Base-by-base conservation (phyloP, 441 rosid genomes). In the Lepidium campestre region DNA sequence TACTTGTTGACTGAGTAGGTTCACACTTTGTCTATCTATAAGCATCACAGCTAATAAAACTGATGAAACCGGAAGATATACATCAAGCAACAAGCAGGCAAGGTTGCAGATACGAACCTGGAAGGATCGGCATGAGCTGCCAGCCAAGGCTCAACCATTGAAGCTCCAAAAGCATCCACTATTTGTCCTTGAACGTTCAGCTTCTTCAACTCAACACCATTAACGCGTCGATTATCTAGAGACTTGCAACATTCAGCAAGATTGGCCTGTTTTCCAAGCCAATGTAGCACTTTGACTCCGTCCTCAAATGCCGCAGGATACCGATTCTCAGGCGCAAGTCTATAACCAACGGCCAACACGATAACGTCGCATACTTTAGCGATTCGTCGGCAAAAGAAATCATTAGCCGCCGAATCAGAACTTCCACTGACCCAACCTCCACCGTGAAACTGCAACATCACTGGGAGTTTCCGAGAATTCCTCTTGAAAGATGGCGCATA, bases 141-240 rank as follows among this genome's bases (percentile, higher is more conserved):
- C 11, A 94, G 67, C 99, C 99, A 94, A 0, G 98, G 99, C 77
- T 94, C 99, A 50, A 91, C 99, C 96, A 91, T 82, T 1, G 96
- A 88, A 11, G 97, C 93, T 35, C 99, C 99, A 41, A 94, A 89
- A 1, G 87, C 68, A 71, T 94, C 96, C 3, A 80, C 87, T 48
- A 94, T 81, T 15, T 91, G 90, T 44, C 91, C 80, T 22, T 84
- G 79, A 42, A 68, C 71, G 57, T 85, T 95, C 1, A 77, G 41
- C 72, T 84, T 93, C 81, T 85, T 90, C 52, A 78, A 76, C 78
- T 93, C 98, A 13, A 77, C 79, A n/a, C 75, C 75, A 22, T 71
- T 75, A 3, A 76, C 82, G 10, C 70, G 74, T 50, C 73, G 54
- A 74, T 62, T 67, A 41, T 75, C 71, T 25, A 75, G 4, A 65